Evolutionary conservation across 805 yeast genomes (phyloP).

Genomic region (Monosporozyma servazzii): DNA sequence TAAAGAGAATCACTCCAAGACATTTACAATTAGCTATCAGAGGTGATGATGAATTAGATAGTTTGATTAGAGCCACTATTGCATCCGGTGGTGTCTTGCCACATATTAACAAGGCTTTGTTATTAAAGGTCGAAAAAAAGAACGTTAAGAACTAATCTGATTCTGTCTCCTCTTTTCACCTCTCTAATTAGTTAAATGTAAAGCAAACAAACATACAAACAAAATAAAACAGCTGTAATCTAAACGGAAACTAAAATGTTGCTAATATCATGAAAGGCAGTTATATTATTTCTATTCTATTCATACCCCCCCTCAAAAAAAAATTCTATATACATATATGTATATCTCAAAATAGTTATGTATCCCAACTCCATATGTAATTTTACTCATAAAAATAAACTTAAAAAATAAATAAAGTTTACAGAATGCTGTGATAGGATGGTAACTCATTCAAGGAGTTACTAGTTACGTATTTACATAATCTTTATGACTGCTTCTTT

Average conservation of each 20-base stretch:
- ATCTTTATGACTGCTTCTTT: no score
- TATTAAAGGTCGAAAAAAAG: constrained; percentile 54
- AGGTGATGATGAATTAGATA: constrained; percentile 96
- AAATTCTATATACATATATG: no score
- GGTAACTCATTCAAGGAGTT: no score
- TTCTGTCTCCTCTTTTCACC: neutral
- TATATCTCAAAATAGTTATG: neutral
- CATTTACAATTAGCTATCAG: constrained; percentile 94
- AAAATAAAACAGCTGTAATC: neutral
- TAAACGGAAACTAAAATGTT: neutral
- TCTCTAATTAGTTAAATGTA: neutral
- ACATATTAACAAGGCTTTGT: constrained; percentile 74
- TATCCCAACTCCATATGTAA: neutral
- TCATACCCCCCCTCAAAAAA: neutral
- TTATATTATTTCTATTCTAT: constrained; percentile 1
- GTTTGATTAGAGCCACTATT: constrained; percentile 87
- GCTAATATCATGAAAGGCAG: neutral
- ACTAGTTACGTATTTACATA: no score
- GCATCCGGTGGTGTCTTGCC: constrained; percentile 98
- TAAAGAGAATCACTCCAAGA: constrained; percentile 95
- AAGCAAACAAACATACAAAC: neutral
- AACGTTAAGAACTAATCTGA: neutral
- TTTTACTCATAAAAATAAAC: neutral
- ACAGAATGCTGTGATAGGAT: no score
- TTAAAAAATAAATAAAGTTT: neutral